Evolutionary conservation across 2,329 filamentous ascomycete species (phyloP).

Genomic region (Alternaria sp.): DNA sequence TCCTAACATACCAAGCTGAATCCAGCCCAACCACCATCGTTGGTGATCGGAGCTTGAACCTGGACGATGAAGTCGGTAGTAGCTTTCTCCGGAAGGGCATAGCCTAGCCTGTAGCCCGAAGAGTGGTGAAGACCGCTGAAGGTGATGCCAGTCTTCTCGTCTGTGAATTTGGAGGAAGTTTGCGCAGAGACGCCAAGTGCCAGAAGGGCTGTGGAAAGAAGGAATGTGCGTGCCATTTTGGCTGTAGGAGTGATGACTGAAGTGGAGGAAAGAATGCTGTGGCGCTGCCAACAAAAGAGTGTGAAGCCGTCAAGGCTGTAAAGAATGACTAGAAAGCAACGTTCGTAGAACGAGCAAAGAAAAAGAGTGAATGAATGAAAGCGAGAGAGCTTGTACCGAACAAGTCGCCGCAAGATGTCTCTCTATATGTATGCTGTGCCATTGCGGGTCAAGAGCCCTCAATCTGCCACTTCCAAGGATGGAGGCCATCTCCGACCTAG

Average conservation of each 20-base stretch:
- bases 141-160: slow-evolving; percentile 45
- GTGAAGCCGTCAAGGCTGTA: slow-evolving; percentile 46
- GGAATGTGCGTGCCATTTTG: slow-evolving; percentile 41
- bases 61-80: slow-evolving; percentile 65
- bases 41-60: slow-evolving; percentile 56
- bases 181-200: slow-evolving; percentile 40
- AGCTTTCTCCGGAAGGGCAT: slow-evolving; percentile 61
- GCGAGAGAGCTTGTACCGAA: slow-evolving; percentile 18
- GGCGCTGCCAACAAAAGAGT: slow-evolving; percentile 40
- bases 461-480: slow-evolving; percentile 27
- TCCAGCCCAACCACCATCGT: slow-evolving; percentile 61
- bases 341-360: slow-evolving; percentile 25
- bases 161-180: slow-evolving; percentile 37
- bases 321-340: slow-evolving; percentile 30
- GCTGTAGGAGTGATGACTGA: slow-evolving; percentile 11
- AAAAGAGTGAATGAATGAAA: slow-evolving; percentile 24
- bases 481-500: slow-evolving; percentile 16
- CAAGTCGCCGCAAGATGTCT: background rate
- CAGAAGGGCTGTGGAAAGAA: slow-evolving; percentile 38
- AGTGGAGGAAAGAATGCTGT: slow-evolving; percentile 27
- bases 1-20: slow-evolving; percentile 44
- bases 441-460: slow-evolving; percentile 30
- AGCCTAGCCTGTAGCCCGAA: slow-evolving; percentile 59
- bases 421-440: slow-evolving; percentile 26
- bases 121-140: slow-evolving; percentile 45